Percentiles rank a stretch among this genome's conserved stretches.
Conservation (phyloP, 345 rosid species). For the Arabidopsis arenosa region DNA sequence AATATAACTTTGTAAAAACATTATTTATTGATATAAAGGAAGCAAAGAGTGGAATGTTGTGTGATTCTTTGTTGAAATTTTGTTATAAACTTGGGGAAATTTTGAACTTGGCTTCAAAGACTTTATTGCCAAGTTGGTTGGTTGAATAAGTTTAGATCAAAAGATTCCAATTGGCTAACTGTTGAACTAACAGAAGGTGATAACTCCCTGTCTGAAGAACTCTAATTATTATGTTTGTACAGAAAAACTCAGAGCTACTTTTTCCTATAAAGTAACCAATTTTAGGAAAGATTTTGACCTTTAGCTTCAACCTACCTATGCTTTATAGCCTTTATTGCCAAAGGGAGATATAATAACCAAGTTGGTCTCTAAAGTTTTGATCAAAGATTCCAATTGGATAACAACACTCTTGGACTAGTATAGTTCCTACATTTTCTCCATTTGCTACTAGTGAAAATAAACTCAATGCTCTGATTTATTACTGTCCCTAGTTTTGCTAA, state of each 20-base stretch:
- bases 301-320: constrained; percentile 37
- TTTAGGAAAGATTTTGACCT: constrained; percentile 35
- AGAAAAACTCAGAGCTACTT: constrained; percentile 18
- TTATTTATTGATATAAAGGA: constrained; percentile 52
- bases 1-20: constrained; percentile 56
- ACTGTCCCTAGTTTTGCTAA: constrained; percentile 40
- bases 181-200: constrained; percentile 43
- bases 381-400: constrained; percentile 34
- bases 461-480: background rate
- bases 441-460: background rate
- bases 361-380: constrained; percentile 34
- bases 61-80: constrained; percentile 2
- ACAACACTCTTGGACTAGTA: background rate
- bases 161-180: constrained; percentile 34
- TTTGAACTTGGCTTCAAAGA: constrained; percentile 7
- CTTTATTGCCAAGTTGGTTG: constrained; percentile 32
- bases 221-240: constrained; percentile 33
- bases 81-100: background rate
- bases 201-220: constrained; percentile 36
- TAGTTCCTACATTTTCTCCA: background rate
- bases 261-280: constrained; percentile 30
- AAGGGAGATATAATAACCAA: constrained; percentile 22
- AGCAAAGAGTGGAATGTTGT: constrained; percentile 44
- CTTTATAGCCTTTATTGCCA: constrained; percentile 37
- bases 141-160: constrained; percentile 26